These are phyloP conservation scores for Chalciporus pseudorubinellus DNA, from an alignment of 768 basidiomycete species.

Conservation along the genomic window DNA sequence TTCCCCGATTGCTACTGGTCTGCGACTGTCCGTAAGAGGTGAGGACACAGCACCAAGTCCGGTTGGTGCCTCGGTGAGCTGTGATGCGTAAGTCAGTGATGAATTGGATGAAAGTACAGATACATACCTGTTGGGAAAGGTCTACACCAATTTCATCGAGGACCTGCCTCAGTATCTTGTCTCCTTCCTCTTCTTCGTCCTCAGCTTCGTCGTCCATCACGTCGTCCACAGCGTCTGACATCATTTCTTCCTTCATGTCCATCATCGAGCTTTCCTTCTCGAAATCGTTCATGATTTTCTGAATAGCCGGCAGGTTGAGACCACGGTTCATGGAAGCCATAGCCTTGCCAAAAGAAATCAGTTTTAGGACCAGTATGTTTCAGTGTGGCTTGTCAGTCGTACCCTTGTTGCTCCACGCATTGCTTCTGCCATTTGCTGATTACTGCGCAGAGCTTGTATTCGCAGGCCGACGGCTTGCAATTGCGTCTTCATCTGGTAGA, in stretches of 20 bases:
- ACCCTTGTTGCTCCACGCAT: slow-evolving; percentile 98
- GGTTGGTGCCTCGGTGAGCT: slow-evolving; percentile 85
- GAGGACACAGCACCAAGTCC: slow-evolving; percentile 61
- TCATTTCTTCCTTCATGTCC: slow-evolving; percentile 99
- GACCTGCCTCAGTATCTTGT: slow-evolving; percentile 93
- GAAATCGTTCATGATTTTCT: slow-evolving; percentile 96
- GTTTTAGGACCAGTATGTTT: slow-evolving; percentile 1
- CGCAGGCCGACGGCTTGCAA: slow-evolving; percentile 92
- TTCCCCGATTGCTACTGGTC: slow-evolving; percentile 86
- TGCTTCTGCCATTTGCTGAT: slow-evolving; percentile 99
- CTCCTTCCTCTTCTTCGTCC: slow-evolving; percentile 94
- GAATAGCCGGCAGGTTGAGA: slow-evolving; percentile 91
- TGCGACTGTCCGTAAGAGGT: slow-evolving; percentile 60
- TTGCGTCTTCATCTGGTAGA: slow-evolving; percentile 98
- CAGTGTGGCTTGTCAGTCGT: slow-evolving; percentile 30
- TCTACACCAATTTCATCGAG: slow-evolving; percentile 95
- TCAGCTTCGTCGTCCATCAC: slow-evolving; percentile 91
- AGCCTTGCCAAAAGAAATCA: slow-evolving; percentile 52
- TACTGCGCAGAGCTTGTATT: slow-evolving; percentile 94
- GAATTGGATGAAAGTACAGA: background rate
- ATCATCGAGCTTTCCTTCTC: slow-evolving; percentile 96
- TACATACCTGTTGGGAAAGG: slow-evolving; percentile 75
- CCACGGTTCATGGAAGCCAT: slow-evolving; percentile 98
- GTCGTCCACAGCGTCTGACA: slow-evolving; percentile 97
- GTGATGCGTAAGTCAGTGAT: slow-evolving; percentile 13